Evolutionary conservation across 2,329 filamentous ascomycete genomes (phyloP).

Genomic region (Thyridium curvatum): DNA sequence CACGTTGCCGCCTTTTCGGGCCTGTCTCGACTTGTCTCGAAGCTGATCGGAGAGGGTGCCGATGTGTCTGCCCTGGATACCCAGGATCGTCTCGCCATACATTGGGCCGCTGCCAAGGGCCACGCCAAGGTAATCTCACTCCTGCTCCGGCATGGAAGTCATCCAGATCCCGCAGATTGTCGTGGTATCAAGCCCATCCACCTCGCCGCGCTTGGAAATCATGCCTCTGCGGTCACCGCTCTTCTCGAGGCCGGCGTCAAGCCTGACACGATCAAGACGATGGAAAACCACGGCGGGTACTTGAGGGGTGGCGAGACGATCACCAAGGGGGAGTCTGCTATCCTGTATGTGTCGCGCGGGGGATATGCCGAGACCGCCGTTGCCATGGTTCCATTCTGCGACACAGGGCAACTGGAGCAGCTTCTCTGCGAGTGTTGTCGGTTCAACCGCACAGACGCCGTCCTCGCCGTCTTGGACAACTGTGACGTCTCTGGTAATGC

Average conservation of each 20-base stretch:
- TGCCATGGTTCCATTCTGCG: conserved; percentile 18
- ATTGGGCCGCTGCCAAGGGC: conserved; percentile 17
- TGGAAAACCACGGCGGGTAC: conserved; percentile 6
- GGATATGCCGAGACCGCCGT: conserved; percentile 18
- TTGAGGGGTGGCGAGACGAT: conserved; percentile 5
- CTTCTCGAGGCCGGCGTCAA: conserved; percentile 28
- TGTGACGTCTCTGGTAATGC: conserved; percentile 3
- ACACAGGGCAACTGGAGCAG: conserved; percentile 13
- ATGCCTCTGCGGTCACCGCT: conserved; percentile 15
- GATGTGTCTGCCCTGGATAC: conserved; percentile 13
- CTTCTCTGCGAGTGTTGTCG: conserved; percentile 14
- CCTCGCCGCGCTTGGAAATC: conserved; percentile 22
- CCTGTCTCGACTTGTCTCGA: conserved; percentile 6
- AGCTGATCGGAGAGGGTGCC: conserved; percentile 7
- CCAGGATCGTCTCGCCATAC: conserved; percentile 12
- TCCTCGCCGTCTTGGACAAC: conserved; percentile 5
- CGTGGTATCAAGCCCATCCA: conserved; percentile 27
- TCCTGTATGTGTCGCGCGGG: conserved; percentile 21
- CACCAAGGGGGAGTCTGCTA: conserved; percentile 14
- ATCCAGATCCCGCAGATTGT: conserved; percentile 13
- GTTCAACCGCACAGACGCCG: conserved; percentile 15
- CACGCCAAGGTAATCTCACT: conserved; percentile 9
- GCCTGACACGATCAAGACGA: conserved; percentile 19
- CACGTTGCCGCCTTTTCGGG: conserved; percentile 5
- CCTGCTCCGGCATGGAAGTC: conserved; percentile 16